These are phyloP conservation scores for Geotrichum cucujoidarum DNA, from an alignment of 1,139 yeast genomes.

Conservation along the genomic window DNA sequence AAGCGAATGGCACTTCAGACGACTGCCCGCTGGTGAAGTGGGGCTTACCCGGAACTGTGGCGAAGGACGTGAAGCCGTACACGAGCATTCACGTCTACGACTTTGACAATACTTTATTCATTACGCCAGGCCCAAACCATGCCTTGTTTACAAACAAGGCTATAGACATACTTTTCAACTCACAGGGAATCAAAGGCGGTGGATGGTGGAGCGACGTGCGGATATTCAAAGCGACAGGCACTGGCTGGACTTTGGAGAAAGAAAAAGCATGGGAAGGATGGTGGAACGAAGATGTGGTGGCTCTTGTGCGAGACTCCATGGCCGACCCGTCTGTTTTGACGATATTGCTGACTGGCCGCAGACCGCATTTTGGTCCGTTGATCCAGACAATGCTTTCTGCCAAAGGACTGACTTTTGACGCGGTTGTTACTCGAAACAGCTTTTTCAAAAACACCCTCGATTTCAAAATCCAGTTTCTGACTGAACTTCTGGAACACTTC, in stretches of 20 bases:
- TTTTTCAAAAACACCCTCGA: slow-evolving; percentile 31
- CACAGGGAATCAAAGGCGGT: slow-evolving; percentile 35
- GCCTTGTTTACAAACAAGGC: slow-evolving; percentile 35
- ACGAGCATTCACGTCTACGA: slow-evolving; percentile 42
- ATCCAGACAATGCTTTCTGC: slow-evolving; percentile 32
- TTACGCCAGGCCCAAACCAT: slow-evolving; percentile 44
- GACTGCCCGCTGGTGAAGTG: slow-evolving; percentile 2
- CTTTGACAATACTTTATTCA: slow-evolving; percentile 46
- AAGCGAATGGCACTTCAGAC: too few relatives aligned
- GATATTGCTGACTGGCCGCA: slow-evolving; percentile 43
- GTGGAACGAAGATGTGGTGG: slow-evolving; percentile 43
- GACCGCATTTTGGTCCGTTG: slow-evolving; percentile 30
- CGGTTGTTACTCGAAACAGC: slow-evolving; percentile 36
- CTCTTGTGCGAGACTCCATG: slow-evolving; percentile 35
- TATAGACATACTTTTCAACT: slow-evolving; percentile 30
- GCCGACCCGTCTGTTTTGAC: slow-evolving; percentile 36
- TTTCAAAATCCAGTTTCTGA: slow-evolving; percentile 39
- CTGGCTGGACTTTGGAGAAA: slow-evolving; percentile 35
- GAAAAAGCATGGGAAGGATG: slow-evolving; percentile 33
- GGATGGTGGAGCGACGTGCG: slow-evolving; percentile 48
- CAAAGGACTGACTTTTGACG: slow-evolving; percentile 38
- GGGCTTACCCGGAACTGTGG: not conserved
- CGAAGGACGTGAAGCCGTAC: not conserved
- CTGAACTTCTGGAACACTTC: slow-evolving; percentile 36
- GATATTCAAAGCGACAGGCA: slow-evolving; percentile 36